phyloP scores from a whole-genome alignment of 257 asterid genomes.

The Fraxinus excelsior region DNA sequence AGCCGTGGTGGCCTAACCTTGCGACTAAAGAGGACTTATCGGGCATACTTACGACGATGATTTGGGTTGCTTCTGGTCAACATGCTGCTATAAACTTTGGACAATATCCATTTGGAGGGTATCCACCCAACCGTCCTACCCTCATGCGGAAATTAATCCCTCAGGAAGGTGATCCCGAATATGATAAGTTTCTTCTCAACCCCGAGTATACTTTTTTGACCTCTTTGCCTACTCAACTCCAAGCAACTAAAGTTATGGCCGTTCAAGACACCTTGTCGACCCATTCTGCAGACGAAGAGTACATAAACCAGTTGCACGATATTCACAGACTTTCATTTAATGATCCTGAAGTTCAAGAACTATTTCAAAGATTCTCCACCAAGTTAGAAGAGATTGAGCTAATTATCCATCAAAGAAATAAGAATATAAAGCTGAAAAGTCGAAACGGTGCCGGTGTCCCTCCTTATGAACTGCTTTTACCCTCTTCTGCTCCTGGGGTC shows the following conservation, averaged over 20 bases:
- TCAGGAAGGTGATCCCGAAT: slow-evolving; percentile 45
- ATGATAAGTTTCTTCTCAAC: slow-evolving; percentile 58
- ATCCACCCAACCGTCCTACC: slow-evolving; percentile 86
- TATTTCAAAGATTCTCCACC: slow-evolving; percentile 54
- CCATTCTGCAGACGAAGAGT: slow-evolving; percentile 51
- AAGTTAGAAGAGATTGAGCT: slow-evolving; percentile 65
- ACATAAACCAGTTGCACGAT: slow-evolving; percentile 62
- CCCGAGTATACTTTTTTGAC: slow-evolving; percentile 79
- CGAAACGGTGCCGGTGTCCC: slow-evolving; percentile 93
- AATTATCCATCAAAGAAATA: slow-evolving; percentile 62
- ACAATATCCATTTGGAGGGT: slow-evolving; percentile 90
- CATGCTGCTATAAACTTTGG: slow-evolving; percentile 97
- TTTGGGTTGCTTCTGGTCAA: slow-evolving; percentile 93
- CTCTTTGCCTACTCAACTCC: slow-evolving; percentile 86
- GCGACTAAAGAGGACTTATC: slow-evolving; percentile 67
- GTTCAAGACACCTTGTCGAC: slow-evolving; percentile 88
- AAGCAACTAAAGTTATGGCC: slow-evolving; percentile 94
- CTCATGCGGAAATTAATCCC: slow-evolving; percentile 79
- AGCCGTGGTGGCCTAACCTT: slow-evolving; percentile 92
- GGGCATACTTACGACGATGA: slow-evolving; percentile 63
- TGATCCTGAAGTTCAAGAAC: slow-evolving; percentile 65
- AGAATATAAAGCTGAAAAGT: slow-evolving; percentile 51
- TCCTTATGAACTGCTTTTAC: slow-evolving; percentile 78
- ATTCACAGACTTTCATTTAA: slow-evolving; percentile 56
- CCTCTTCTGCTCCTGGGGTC: slow-evolving; percentile 57